Base-by-base conservation (phyloP, 2,329 filamentous ascomycete species). In the Fusarium armeniacum region DNA sequence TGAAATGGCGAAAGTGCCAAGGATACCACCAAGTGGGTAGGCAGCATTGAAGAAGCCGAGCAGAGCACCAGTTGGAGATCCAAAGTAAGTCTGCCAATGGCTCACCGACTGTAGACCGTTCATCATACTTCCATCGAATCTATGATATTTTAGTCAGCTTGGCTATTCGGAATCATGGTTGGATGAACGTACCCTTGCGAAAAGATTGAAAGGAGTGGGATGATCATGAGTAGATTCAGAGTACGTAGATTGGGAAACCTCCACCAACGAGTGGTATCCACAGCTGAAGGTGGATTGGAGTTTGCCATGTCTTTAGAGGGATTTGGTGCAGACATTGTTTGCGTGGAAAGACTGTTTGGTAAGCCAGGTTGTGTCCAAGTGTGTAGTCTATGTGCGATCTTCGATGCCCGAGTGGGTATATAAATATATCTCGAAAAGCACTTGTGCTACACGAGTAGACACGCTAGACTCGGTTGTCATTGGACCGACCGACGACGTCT, bases 61-160 rank as follows among this genome's bases (percentile, higher is more conserved):
- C 16, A 57, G 49, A 20, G 54, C 54, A 12, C 54, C 54, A 3
- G 26, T 53, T 11, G 33, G 54, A 13, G 54, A 52, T 0, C 26
- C 54, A 6, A 53, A 57, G 16, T 57, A 57, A 6, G 45, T 57
- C 32, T 53, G 54, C 54, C 54, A 57, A 1, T 52, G 45, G 9
- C 6, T 11, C 6, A 57, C 54, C 0, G 54, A 57, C 54, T 57
- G 33, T 1, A 57, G 33, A 33, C 54, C 54, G 32, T 57, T 57
- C 54, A 57, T 57, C 54, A 57, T 57, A 6, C 54, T 57, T 5
- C 54, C 54, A 20, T 52, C 54, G 2, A 57, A 57, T 4, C 45
- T 47, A 6, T 1, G 16, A 22, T 22, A 4, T 6, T 6, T 4
- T 32, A 10, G n/a, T 32, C 4, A 26, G 24, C 7, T 26, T 26